Conservation (phyloP, 2,329 filamentous ascomycete species). For the Trichoderma sp. region DNA sequence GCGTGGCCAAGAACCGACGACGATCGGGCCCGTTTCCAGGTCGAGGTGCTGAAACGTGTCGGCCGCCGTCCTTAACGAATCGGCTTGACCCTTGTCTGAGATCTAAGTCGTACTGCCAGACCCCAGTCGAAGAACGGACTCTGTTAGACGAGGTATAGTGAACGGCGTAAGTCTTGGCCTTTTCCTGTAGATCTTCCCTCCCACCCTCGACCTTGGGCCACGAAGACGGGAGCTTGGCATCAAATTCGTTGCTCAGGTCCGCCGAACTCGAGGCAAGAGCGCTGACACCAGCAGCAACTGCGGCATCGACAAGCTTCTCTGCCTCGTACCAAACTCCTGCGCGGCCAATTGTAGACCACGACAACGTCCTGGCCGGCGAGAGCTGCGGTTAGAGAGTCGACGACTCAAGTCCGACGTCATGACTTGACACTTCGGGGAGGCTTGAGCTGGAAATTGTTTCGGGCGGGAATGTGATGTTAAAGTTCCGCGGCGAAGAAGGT, state of each 20-base stretch:
- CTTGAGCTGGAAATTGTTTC: slow-evolving; percentile 40
- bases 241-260: slow-evolving; percentile 34
- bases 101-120: slow-evolving; percentile 40
- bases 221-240: slow-evolving; percentile 47
- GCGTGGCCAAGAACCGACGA: slow-evolving; percentile 48
- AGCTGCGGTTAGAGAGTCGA: slow-evolving; percentile 47
- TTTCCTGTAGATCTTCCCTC: slow-evolving; percentile 40
- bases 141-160: slow-evolving; percentile 54
- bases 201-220: slow-evolving; percentile 45
- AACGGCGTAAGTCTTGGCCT: slow-evolving; percentile 40
- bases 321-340: slow-evolving; percentile 37
- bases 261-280: slow-evolving; percentile 59
- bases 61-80: slow-evolving; percentile 50
- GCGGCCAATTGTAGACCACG: slow-evolving; percentile 36
- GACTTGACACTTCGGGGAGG: slow-evolving; percentile 31
- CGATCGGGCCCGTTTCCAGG: slow-evolving; percentile 44
- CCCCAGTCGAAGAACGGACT: slow-evolving; percentile 60
- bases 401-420: slow-evolving; percentile 41
- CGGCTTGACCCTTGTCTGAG: slow-evolving; percentile 38
- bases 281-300: slow-evolving; percentile 56
- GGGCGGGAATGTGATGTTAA: slow-evolving; percentile 38
- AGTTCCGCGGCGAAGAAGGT: slow-evolving; percentile 33
- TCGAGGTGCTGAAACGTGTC: slow-evolving; percentile 48
- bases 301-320: slow-evolving; percentile 53
- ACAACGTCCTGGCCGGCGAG: slow-evolving; percentile 57